Percentiles rank a stretch among this genome's conserved stretches.
These are phyloP conservation scores for Rhizopogon rudus DNA, from an alignment of 768 basidiomycete species.

Conservation along the genomic window DNA sequence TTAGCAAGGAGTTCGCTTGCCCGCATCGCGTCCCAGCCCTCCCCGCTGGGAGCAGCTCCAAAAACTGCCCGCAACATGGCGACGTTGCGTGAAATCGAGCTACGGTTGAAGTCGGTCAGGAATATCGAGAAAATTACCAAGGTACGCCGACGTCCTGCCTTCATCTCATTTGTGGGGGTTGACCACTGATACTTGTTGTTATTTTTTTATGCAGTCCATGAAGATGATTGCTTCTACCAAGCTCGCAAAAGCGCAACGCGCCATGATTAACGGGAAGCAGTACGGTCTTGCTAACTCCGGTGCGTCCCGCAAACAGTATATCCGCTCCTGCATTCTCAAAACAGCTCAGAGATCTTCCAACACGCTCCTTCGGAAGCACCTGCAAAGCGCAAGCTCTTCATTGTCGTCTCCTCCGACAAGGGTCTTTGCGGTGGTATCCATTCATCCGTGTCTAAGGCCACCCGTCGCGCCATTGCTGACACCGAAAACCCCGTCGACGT, in stretches of 20 bases:
- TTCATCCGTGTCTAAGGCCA: constrained; percentile 90
- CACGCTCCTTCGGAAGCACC: constrained; percentile 66
- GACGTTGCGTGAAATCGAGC: constrained; percentile 95
- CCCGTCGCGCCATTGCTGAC: constrained; percentile 64
- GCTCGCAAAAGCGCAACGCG: constrained; percentile 90
- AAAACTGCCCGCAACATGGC: constrained; percentile 83
- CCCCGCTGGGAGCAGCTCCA: constrained; percentile 33
- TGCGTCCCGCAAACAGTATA: constrained; percentile 26
- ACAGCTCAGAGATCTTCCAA: constrained; percentile 74
- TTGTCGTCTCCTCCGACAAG: constrained; percentile 96
- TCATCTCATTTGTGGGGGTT: neutral
- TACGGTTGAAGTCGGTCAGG: constrained; percentile 91
- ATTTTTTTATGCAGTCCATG: constrained; percentile 76
- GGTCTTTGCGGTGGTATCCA: constrained; percentile 99
- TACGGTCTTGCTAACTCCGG: constrained; percentile 92
- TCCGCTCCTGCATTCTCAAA: constrained; percentile 1
- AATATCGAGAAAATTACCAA: constrained; percentile 99
- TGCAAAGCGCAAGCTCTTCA: constrained; percentile 77
- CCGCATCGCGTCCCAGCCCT: constrained; percentile 37
- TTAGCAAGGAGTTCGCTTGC: constrained; percentile 45
- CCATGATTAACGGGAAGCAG: constrained; percentile 86
- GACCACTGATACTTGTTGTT: constrained; percentile 4
- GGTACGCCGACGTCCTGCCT: constrained; percentile 41
- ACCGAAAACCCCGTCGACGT: constrained; percentile 44
- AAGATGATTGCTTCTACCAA: constrained; percentile 99